Conservation (phyloP, 208 protist species). For the Trypanosoma avium region DNA sequence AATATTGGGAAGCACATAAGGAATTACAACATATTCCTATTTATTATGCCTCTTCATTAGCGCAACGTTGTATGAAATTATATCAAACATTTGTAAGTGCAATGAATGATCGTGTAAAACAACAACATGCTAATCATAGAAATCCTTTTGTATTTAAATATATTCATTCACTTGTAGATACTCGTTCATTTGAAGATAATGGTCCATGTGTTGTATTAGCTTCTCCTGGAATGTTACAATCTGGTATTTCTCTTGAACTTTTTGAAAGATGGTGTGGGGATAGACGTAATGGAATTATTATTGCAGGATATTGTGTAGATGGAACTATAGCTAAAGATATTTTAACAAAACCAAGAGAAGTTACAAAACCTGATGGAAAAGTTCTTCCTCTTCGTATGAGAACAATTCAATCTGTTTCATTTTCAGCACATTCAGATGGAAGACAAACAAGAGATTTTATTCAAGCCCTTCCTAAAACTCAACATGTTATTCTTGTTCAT, state of each 20-base stretch:
- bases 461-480: slow-evolving; percentile 61
- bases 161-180: slow-evolving; percentile 92
- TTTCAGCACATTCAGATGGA: slow-evolving; percentile 98
- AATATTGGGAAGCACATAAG: slow-evolving; percentile 97
- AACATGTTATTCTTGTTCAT: slow-evolving; percentile 95
- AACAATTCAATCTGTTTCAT: slow-evolving; percentile 95
- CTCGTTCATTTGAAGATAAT: slow-evolving; percentile 91
- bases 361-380: slow-evolving; percentile 89
- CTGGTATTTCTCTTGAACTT: slow-evolving; percentile 96
- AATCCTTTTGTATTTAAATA: slow-evolving; percentile 99
- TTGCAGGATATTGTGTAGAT: slow-evolving; percentile 97
- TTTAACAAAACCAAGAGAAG: slow-evolving; percentile 78
- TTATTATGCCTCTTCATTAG: slow-evolving; percentile 98
- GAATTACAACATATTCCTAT: slow-evolving; percentile 98
- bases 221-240: slow-evolving; percentile 97
- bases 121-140: slow-evolving; percentile 87
- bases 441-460: slow-evolving; percentile 92
- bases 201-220: slow-evolving; percentile 95
- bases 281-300: slow-evolving; percentile 95
- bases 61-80: slow-evolving; percentile 97
- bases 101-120: slow-evolving; percentile 97
- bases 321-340: slow-evolving; percentile 97
- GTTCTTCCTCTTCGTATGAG: slow-evolving; percentile 90
- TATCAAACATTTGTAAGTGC: slow-evolving; percentile 98
- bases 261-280: slow-evolving; percentile 98